Percentiles rank a stretch among this genome's conserved stretches.
Evolutionary conservation across 2,329 filamentous ascomycete genomes (phyloP).

Genomic region (Ophidiomyces ophidiicola): DNA sequence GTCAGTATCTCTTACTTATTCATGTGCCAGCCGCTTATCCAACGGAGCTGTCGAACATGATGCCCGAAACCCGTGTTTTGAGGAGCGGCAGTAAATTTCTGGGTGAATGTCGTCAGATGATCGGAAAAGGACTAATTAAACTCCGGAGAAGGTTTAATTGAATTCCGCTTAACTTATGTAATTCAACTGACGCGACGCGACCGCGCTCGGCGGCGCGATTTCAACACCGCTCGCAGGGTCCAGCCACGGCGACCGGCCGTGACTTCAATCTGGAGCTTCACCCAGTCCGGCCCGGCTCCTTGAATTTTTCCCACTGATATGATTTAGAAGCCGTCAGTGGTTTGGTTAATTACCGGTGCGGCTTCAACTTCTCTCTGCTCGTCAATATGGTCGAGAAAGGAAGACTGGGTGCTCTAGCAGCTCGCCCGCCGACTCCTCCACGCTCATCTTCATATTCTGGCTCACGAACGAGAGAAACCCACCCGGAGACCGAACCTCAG

Average conservation of each 20-base stretch:
- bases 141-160: too few species aligned
- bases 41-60: too few species aligned
- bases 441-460: conserved; percentile 24
- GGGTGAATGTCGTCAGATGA: too few species aligned
- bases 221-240: neutral
- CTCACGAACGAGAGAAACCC: conserved; percentile 12
- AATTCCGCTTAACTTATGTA: too few species aligned
- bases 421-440: conserved; percentile 47
- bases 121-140: too few species aligned
- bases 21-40: too few species aligned
- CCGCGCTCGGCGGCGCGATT: neutral
- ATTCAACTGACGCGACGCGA: too few species aligned
- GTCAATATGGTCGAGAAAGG: conserved; percentile 34
- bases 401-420: conserved; percentile 32
- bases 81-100: too few species aligned
- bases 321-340: too few species aligned
- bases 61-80: too few species aligned
- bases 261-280: neutral
- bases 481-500: neutral
- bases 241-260: neutral
- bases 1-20: too few species aligned
- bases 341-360: too few species aligned
- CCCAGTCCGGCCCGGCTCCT: neutral
- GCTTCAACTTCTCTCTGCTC: neutral
- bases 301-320: neutral